Base-by-base conservation (phyloP, 306 rosid genomes). In the Prunus fruticosa region DNA sequence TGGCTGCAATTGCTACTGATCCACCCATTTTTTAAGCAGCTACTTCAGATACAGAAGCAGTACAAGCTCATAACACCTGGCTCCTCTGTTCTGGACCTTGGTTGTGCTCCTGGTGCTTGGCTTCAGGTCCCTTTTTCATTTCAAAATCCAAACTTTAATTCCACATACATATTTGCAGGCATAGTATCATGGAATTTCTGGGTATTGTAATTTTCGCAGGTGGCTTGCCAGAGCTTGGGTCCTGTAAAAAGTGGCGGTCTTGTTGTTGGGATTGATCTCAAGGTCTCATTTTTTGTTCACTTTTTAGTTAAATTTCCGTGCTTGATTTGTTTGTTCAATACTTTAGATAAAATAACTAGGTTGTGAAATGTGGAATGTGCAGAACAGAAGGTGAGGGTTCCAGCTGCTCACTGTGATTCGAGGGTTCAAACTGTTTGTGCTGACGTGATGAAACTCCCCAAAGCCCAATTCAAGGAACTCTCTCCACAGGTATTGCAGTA, bases 81-180 rank as follows among this genome's bases (percentile, higher is more conserved):
- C 52, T 88, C 97, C 0, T 82, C 93, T 28, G 90, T 96, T 82
- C 88, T 92, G 8, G 99, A 92, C 86, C 96, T 96, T 30, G 99
- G 99, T 0, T 96, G 97, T 62, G 98, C 99, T 69, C 99, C 98
- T 49, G 99, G 97, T 51, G 91, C 93, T 61, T 96, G 98, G 97
- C 98, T 96, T 53, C 99, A 88, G 90, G 95, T 90, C 22, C 22
- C 12, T 28, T 46, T 38, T 67, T 63, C n/a, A 57, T 34, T 71
- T 23, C 51, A 34, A 74, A 28, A 7, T 34, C 9, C 53, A 28
- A 46, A 6, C 69, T 61, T 19, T 62, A 6, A 27, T 11, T 69
- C 2, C 75, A 19, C 18, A 25, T 41, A 18, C 22, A 45, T 18
- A 25, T 2, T 27, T 51, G 10, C 11, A 1, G 28, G 5, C 10